These are phyloP conservation scores for Xylariaceae sp. DNA, from an alignment of 2,329 filamentous ascomycete genomes.

Conservation along the genomic window DNA sequence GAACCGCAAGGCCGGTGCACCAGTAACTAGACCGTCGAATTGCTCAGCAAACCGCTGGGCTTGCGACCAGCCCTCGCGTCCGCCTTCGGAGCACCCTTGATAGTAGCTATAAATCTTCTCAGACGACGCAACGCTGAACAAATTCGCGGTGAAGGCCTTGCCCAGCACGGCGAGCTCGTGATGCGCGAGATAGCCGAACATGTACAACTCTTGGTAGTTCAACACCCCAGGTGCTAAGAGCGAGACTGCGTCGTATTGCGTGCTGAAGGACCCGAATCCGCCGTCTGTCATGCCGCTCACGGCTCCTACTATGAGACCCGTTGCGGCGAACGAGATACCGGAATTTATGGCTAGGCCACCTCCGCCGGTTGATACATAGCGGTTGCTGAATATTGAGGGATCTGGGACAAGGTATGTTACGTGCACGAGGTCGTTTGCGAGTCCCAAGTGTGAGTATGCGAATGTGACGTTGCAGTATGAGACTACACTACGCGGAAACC, in stretches of 20 bases:
- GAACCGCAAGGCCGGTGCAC: slow-evolving; percentile 44
- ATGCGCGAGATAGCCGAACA: slow-evolving; percentile 37
- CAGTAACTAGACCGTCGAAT: slow-evolving; percentile 43
- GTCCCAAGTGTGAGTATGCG: slow-evolving; percentile 22
- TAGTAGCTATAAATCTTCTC: slow-evolving; percentile 44
- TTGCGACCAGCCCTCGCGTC: slow-evolving; percentile 45
- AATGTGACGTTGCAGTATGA: slow-evolving; percentile 25
- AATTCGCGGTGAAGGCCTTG: slow-evolving; percentile 39
- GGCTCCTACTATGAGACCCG: slow-evolving; percentile 37
- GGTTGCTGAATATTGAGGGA: slow-evolving; percentile 18
- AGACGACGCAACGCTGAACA: slow-evolving; percentile 33
- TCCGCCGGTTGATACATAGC: slow-evolving; percentile 33
- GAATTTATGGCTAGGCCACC: slow-evolving; percentile 34
- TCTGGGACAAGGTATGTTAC: slow-evolving; percentile 22
- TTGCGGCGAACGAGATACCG: slow-evolving; percentile 26
- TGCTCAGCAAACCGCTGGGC: slow-evolving; percentile 47
- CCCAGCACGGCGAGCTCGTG: slow-evolving; percentile 37
- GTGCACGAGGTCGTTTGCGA: slow-evolving; percentile 19
- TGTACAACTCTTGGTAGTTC: slow-evolving; percentile 33
- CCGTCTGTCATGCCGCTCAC: slow-evolving; percentile 46
- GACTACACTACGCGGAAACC: slow-evolving; percentile 20
- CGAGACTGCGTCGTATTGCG: slow-evolving; percentile 34
- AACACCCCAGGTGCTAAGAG: slow-evolving; percentile 37
- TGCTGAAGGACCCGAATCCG: slow-evolving; percentile 46
- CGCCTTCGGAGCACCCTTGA: slow-evolving; percentile 52